These are phyloP conservation scores for Kuraishia piskuri DNA, from an alignment of 805 yeast genomes.

Conservation along the genomic window DNA sequence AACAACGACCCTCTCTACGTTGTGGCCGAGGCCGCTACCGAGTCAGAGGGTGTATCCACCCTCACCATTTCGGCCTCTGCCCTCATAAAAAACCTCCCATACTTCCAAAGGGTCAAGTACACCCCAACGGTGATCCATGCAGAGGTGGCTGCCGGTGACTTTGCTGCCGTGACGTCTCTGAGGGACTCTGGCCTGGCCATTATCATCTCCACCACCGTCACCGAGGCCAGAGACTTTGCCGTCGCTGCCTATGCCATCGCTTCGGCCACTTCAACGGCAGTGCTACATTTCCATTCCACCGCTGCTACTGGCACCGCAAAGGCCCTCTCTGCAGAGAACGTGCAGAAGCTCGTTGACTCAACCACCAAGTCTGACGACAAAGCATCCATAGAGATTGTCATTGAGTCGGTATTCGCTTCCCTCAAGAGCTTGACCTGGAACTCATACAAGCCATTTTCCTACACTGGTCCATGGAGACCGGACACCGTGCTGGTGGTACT, in stretches of 20 bases:
- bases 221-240: slow-evolving; percentile 46
- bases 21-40: slow-evolving; percentile 25
- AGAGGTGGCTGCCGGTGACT: slow-evolving; percentile 52
- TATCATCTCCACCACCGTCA: slow-evolving; percentile 54
- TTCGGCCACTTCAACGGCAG: slow-evolving; percentile 38
- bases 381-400: slow-evolving; percentile 16
- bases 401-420: slow-evolving; percentile 24
- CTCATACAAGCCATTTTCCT: slow-evolving; percentile 31
- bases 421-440: slow-evolving; percentile 18
- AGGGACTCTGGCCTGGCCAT: slow-evolving; percentile 61
- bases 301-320: slow-evolving; percentile 6
- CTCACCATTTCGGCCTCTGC: slow-evolving; percentile 45
- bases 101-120: slow-evolving; percentile 32
- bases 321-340: slow-evolving; percentile 2
- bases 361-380: slow-evolving; percentile 3
- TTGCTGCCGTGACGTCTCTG: slow-evolving; percentile 57
- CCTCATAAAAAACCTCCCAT: slow-evolving; percentile 53
- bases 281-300: slow-evolving; percentile 56
- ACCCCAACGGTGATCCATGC: slow-evolving; percentile 52
- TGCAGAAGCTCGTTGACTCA: slow-evolving; percentile 9
- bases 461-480: slow-evolving; percentile 31
- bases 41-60: slow-evolving; percentile 23
- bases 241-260: slow-evolving; percentile 54
- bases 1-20: slow-evolving; percentile 46
- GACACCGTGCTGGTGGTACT: slow-evolving; percentile 49